Evolutionary conservation across 1,284 basidiomycete species (phyloP).

Genomic region (Phylloporus sp.): DNA sequence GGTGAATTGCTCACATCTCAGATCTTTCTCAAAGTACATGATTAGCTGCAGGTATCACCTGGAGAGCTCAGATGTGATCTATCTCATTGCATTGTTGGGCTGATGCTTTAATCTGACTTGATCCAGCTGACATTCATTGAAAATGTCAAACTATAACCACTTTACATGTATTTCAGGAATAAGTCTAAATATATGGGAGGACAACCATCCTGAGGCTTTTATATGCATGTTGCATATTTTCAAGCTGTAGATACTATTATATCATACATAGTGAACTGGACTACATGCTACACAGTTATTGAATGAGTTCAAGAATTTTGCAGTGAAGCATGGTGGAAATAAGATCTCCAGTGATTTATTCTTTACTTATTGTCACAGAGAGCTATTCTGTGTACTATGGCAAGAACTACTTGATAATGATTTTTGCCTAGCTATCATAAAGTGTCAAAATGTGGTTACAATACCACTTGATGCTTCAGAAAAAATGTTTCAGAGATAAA

Average conservation of each 20-base stretch:
- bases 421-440: neutral
- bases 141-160: neutral
- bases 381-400: neutral
- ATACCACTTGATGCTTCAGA: conserved; percentile 9
- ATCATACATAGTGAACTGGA: neutral
- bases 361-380: neutral
- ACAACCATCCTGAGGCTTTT: neutral
- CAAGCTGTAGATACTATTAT: neutral
- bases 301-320: neutral
- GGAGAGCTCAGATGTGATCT: neutral
- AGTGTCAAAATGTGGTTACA: conserved; percentile 8
- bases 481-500: conserved; percentile 13
- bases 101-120: neutral
- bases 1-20: neutral
- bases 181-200: neutral
- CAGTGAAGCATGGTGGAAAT: neutral
- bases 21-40: neutral
- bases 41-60: neutral
- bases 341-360: neutral
- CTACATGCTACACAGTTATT: neutral
- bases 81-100: neutral
- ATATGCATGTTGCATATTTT: neutral
- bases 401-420: neutral
- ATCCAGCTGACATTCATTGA: neutral
- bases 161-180: neutral